Conservation (phyloP, 2,329 filamentous ascomycete genomes). For the Pseudogymnoascus sp. region DNA sequence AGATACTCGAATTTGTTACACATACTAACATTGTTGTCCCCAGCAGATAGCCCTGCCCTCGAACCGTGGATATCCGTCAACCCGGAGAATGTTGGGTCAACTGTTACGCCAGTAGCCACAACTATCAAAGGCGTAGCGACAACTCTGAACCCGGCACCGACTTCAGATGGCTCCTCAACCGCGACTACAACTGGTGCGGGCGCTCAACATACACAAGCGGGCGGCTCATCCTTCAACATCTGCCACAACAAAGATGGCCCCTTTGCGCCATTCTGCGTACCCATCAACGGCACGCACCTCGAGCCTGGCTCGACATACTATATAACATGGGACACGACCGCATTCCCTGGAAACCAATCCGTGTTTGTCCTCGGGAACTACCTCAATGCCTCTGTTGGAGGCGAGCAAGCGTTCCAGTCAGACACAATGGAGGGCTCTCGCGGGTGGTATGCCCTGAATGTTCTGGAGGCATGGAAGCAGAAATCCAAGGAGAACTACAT, state of each 20-base stretch:
- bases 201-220: constrained; percentile 15
- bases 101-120: constrained; percentile 22
- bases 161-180: constrained; percentile 12
- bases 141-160: constrained; percentile 21
- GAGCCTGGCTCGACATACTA: constrained; percentile 26
- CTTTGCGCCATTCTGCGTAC: constrained; percentile 26
- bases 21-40: not conserved
- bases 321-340: constrained; percentile 27
- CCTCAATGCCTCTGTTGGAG: constrained; percentile 22
- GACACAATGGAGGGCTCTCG: constrained; percentile 9
- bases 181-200: constrained; percentile 15
- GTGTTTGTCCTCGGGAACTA: constrained; percentile 26
- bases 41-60: constrained; percentile 12
- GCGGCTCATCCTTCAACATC: constrained; percentile 24
- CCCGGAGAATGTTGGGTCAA: constrained; percentile 15
- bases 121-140: constrained; percentile 21
- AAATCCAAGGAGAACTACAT: not conserved
- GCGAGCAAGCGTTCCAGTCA: constrained; percentile 25
- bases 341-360: constrained; percentile 21
- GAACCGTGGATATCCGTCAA: constrained; percentile 24
- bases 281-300: constrained; percentile 24
- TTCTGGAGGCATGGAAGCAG: not conserved
- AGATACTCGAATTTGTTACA: not conserved
- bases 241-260: constrained; percentile 24
- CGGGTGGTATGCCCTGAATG: not conserved